phyloP scores from a whole-genome alignment of 305 asterid genomes.

The Salvia sclarea region DNA sequence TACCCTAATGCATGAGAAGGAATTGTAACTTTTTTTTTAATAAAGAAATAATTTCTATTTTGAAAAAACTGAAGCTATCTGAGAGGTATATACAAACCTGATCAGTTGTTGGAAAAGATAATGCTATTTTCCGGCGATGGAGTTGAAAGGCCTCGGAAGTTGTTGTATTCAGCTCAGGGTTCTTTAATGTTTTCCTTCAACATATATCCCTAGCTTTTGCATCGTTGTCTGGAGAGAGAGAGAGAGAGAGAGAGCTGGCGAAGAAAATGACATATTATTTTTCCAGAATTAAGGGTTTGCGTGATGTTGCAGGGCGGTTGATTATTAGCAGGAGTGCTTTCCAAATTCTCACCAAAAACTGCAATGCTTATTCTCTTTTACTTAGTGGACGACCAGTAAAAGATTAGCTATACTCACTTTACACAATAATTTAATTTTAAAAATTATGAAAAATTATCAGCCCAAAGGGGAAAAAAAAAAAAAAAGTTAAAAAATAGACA shows the following conservation, averaged over 20 bases:
- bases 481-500: no score
- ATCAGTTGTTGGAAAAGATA: constrained; percentile 33
- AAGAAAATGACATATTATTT: constrained; percentile 45
- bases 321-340: constrained; percentile 36
- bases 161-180: neutral
- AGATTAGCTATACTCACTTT: neutral
- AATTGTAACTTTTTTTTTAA: neutral
- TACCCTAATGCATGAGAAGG: neutral
- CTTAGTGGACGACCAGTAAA: neutral
- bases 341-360: constrained; percentile 43
- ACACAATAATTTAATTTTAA: no score
- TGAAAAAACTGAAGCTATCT: neutral
- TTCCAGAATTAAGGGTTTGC: constrained; percentile 43
- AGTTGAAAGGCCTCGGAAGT: constrained; percentile 5
- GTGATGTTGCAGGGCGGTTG: constrained; percentile 37
- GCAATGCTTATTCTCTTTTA: constrained; percentile 31
- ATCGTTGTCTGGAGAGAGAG: constrained; percentile 35
- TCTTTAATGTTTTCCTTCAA: constrained; percentile 3
- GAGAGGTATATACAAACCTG: constrained; percentile 34
- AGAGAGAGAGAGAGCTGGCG: constrained; percentile 30
- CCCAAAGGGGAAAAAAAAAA: no score
- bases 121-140: constrained; percentile 49
- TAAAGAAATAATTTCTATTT: neutral
- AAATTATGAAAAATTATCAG: no score
- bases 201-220: neutral